Conservation (phyloP, 768 basidiomycete genomes). For the Lactifluus subvellereus region DNA sequence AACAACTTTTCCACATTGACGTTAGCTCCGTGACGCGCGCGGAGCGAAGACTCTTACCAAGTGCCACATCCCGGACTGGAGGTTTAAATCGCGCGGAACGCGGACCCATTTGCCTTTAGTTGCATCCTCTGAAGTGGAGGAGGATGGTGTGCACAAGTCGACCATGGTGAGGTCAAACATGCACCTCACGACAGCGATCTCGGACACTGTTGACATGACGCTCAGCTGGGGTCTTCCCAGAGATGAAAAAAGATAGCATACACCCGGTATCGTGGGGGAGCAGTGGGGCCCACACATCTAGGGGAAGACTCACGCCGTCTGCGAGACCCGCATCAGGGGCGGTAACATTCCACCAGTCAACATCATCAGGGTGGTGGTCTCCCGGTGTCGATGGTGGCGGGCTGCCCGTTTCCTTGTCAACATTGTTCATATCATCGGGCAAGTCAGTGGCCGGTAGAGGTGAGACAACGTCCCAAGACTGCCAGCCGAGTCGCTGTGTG, state of each 20-base stretch:
- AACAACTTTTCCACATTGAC: conserved; percentile 44
- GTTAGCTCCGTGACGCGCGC: conserved; percentile 1
- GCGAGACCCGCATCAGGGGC: conserved; percentile 30
- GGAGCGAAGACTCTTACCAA: conserved; percentile 42
- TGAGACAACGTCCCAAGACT: conserved; percentile 70
- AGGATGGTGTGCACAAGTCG: conserved; percentile 60
- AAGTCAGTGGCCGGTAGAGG: conserved; percentile 24
- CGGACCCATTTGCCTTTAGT: conserved; percentile 86
- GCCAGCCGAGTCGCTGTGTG: conserved; percentile 78
- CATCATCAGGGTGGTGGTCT: conserved; percentile 45
- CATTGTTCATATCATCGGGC: conserved; percentile 25
- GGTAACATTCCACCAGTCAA: conserved; percentile 70
- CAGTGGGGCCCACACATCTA: conserved; percentile 76
- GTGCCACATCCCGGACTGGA: conserved; percentile 52
- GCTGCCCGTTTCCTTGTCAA: conserved; percentile 13
- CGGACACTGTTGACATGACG: conserved; percentile 52
- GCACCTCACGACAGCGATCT: conserved; percentile 68
- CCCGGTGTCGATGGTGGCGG: neutral
- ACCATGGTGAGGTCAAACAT: conserved; percentile 53
- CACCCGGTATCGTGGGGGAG: conserved; percentile 70
- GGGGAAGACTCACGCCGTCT: conserved; percentile 65
- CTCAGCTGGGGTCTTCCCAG: neutral
- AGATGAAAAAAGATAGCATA: conserved; percentile 36
- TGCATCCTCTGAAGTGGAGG: conserved; percentile 67
- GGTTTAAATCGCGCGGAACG: conserved; percentile 75